Evolutionary conservation across 441 rosid species (phyloP).

Genomic region (Populus hybrid): DNA sequence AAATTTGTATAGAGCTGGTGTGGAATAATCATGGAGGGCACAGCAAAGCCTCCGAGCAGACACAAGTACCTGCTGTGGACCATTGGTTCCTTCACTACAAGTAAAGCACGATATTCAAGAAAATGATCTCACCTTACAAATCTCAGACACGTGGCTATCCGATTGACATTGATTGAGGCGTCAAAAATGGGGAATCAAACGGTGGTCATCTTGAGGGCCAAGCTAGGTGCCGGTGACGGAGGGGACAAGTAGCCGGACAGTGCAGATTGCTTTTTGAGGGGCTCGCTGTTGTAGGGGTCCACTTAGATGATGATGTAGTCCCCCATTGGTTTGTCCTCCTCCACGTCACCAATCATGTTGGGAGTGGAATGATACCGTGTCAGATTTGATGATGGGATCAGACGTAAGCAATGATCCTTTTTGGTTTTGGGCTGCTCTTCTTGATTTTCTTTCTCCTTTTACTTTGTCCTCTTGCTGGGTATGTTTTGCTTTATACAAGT

Average conservation of each 20-base stretch:
- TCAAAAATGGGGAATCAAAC: conserved; percentile 20
- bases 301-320: conserved; percentile 7
- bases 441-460: neutral
- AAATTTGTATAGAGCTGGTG: neutral
- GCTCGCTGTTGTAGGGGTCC: conserved; percentile 1
- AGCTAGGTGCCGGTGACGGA: conserved; percentile 24
- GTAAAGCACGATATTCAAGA: conserved; percentile 4
- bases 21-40: neutral
- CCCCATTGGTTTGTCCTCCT: neutral
- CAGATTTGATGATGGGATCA: conserved; percentile 30
- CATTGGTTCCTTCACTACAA: neutral
- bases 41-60: neutral
- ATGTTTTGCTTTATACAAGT: neutral
- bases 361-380: conserved; percentile 29
- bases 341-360: conserved; percentile 32
- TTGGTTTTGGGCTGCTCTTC: neutral
- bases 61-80: neutral
- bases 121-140: neutral
- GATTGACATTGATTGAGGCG: conserved; percentile 20
- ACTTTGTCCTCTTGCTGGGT: neutral
- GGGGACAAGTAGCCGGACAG: conserved; percentile 44
- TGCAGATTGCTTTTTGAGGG: conserved; percentile 22
- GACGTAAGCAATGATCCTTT: conserved; percentile 22
- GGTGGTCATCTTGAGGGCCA: conserved; percentile 28
- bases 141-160: conserved; percentile 26